Conservation (phyloP, 805 yeast species). For the Metschnikowia drakensbergensis region DNA sequence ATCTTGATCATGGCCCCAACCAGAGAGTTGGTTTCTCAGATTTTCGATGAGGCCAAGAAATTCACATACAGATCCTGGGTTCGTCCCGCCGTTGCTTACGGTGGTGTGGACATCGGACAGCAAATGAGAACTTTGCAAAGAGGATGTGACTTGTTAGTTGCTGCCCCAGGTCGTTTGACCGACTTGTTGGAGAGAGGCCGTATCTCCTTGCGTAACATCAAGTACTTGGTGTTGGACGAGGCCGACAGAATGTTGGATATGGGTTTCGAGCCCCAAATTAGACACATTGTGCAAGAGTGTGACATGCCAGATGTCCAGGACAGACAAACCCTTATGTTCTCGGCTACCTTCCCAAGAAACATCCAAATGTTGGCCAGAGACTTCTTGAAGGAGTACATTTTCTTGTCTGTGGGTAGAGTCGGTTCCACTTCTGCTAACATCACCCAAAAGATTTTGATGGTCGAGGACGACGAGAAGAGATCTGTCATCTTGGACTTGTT, state of each 20-base stretch:
- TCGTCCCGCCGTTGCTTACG: conserved; percentile 91
- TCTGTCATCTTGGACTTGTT: conserved; percentile 82
- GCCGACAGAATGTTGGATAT: conserved; percentile 99
- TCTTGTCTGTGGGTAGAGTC: conserved; percentile 96
- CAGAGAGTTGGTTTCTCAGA: conserved; percentile 97
- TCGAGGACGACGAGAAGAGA: conserved; percentile 90
- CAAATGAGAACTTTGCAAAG: conserved; percentile 86
- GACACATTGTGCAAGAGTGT: conserved; percentile 95
- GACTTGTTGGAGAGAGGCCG: conserved; percentile 94
- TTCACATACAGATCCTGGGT: conserved; percentile 99
- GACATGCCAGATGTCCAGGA: conserved; percentile 91
- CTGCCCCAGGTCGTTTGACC: conserved; percentile 98
- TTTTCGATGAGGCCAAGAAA: conserved; percentile 91
- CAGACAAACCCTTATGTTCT: conserved; percentile 97
- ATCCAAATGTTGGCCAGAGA: conserved; percentile 96
- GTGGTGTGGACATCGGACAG: conserved; percentile 91
- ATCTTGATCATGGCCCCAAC: conserved; percentile 97
- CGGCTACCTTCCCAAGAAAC: conserved; percentile 98
- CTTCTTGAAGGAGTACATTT: conserved; percentile 91
- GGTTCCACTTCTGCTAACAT: conserved; percentile 99
- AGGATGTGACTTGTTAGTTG: conserved; percentile 95
- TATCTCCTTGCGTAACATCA: conserved; percentile 84
- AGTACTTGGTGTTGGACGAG: conserved; percentile 93
- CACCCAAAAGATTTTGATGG: conserved; percentile 88
- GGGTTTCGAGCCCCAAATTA: conserved; percentile 99